phyloP scores from a whole-genome alignment of 148 eudicot species.

The Arctostaphylos glauca region DNA sequence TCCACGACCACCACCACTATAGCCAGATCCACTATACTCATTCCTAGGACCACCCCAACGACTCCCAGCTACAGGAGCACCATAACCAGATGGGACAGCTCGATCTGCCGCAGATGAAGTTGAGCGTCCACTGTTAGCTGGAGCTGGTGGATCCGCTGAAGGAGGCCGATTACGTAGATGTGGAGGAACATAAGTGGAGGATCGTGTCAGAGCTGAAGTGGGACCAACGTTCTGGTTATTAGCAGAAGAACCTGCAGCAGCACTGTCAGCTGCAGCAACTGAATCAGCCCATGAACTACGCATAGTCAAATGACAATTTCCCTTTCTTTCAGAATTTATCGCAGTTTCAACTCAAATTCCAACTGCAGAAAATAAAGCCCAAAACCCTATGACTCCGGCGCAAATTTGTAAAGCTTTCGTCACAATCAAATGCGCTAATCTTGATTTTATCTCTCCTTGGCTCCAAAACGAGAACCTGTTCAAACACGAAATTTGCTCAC shows the following conservation, averaged over 20 bases:
- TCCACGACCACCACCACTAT: slow-evolving; percentile 30
- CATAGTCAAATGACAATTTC: slow-evolving; percentile 35
- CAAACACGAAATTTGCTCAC: background rate
- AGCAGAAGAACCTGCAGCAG: slow-evolving; percentile 31
- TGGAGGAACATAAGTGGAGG: slow-evolving; percentile 47
- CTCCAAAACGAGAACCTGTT: slow-evolving; percentile 6
- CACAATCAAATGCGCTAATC: background rate
- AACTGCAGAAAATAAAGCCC: background rate
- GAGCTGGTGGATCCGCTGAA: slow-evolving; percentile 22
- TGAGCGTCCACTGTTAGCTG: slow-evolving; percentile 15
- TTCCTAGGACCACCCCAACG: slow-evolving; percentile 35
- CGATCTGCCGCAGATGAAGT: slow-evolving; percentile 15
- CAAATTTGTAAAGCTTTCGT: background rate
- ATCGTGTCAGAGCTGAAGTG: slow-evolving; percentile 13
- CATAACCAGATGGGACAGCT: slow-evolving; percentile 9
- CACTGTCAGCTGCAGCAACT: slow-evolving; percentile 40
- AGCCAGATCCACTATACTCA: slow-evolving; percentile 22
- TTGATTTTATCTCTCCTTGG: background rate
- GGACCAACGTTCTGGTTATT: slow-evolving; percentile 21
- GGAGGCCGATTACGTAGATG: slow-evolving; percentile 45
- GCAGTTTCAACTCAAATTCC: slow-evolving; percentile 4
- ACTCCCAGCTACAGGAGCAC: slow-evolving; percentile 24
- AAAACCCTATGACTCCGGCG: background rate
- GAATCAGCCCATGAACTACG: slow-evolving; percentile 53
- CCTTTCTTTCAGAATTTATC: background rate